These are phyloP conservation scores for Chamaenerion angustifolium DNA, from an alignment of 345 rosid species.

Conservation along the genomic window DNA sequence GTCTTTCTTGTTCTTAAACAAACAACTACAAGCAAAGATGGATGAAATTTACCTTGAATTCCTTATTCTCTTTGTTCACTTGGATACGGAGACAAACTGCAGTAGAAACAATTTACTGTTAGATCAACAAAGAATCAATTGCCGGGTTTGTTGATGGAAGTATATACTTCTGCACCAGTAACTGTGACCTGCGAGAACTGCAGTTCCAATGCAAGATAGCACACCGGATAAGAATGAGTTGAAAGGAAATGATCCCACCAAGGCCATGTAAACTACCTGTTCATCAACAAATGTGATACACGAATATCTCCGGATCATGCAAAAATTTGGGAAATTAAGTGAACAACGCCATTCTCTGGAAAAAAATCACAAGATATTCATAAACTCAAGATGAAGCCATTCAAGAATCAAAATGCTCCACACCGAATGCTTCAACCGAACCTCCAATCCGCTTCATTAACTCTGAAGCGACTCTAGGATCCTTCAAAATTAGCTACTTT, in stretches of 20 bases:
- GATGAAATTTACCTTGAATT: slow-evolving; percentile 15
- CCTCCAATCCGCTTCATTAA: too few relatives aligned
- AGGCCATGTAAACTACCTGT: slow-evolving; percentile 87
- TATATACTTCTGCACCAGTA: background rate
- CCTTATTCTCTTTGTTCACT: slow-evolving; percentile 99
- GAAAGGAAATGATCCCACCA: slow-evolving; percentile 96
- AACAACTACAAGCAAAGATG: background rate
- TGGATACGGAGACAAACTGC: slow-evolving; percentile 97
- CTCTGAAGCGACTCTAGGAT: too few relatives aligned
- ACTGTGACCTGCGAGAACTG: slow-evolving; percentile 88
- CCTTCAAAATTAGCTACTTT: too few relatives aligned
- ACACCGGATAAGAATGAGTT: slow-evolving; percentile 97
- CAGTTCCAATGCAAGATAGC: slow-evolving; percentile 91
- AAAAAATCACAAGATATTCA: too few relatives aligned
- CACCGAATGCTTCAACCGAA: too few relatives aligned
- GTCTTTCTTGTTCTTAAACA: background rate
- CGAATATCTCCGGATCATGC: background rate
- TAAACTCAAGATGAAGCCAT: too few relatives aligned
- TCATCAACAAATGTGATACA: background rate
- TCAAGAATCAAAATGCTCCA: too few relatives aligned
- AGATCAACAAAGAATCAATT: slow-evolving; percentile 1
- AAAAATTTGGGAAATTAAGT: background rate
- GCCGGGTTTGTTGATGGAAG: background rate
- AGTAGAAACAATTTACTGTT: background rate
- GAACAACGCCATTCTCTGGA: background rate